phyloP scores from a whole-genome alignment of 768 basidiomycete species.

The Clathrus columnatus region DNA sequence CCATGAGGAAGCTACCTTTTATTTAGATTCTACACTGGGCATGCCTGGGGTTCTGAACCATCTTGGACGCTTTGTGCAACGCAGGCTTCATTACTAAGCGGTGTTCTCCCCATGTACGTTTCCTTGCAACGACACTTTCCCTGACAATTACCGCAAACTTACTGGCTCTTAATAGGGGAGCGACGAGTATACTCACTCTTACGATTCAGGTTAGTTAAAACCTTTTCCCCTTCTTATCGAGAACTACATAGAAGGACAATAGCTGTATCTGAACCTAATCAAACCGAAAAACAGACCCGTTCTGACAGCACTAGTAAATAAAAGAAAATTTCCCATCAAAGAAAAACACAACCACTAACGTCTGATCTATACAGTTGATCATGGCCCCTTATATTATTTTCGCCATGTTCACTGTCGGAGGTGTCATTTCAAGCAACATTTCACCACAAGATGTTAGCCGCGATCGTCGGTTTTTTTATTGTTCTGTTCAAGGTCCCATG shows the following conservation, averaged over 20 bases:
- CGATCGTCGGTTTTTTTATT: conserved; percentile 6
- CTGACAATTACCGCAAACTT: neutral
- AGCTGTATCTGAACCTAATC: neutral
- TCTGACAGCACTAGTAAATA: neutral
- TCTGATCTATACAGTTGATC: neutral
- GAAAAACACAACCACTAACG: neutral
- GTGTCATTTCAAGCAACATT: neutral
- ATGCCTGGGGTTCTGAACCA: neutral
- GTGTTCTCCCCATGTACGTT: conserved; percentile 6
- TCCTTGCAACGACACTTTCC: neutral
- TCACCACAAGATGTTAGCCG: neutral
- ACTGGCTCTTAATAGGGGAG: neutral
- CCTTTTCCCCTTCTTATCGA: no score
- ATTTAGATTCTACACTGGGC: no score
- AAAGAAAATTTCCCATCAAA: neutral
- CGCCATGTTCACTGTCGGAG: neutral
- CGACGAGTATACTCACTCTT: neutral
- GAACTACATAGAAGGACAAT: neutral
- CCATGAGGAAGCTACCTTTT: no score
- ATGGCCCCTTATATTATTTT: conserved; percentile 1
- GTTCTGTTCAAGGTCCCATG: neutral
- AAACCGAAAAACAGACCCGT: neutral
- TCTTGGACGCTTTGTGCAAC: neutral
- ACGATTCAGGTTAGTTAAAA: neutral
- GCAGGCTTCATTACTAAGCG: conserved; percentile 9